Base-by-base conservation (phyloP, 2,329 filamentous ascomycete genomes). In the Alternaria triticina region DNA sequence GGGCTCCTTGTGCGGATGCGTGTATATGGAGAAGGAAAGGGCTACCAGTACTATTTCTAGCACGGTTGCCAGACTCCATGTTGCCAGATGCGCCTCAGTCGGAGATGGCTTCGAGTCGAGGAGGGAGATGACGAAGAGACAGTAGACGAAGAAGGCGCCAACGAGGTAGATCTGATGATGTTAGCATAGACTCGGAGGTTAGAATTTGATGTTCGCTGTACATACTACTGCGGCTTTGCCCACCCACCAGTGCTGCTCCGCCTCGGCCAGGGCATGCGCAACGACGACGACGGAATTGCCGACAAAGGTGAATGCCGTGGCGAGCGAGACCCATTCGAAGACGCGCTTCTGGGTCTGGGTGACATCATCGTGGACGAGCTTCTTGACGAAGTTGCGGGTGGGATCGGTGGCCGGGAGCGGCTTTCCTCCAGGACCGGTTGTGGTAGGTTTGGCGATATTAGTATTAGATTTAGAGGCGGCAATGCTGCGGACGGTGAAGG, bases 361-460 rank as follows among this genome's bases (percentile, higher is more conserved):
- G 78, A 93, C 89, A 70, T 88, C 85, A 64, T 81, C 81, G 66
- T 81, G 78, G 55, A 77, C 77, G 64, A 82, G 80, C 71, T 84
- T 83, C 67, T 83, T 82, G 77, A 84, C 74, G 61, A 76, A 71
- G 73, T 79, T 74, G 72, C 70, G 77, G 54, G 77, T 80, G 67
- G 79, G 81, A 72, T 81, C 83, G 74, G 80, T 88, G 76, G 89
- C 91, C 63, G 93, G 94, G 57, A 97, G 84, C 33, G 93, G 93
- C 79, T 96, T 94, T 70, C 94, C 95, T 59, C 93, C 94, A 1
- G 94, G 94, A n/a, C 94, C 94, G 57, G 86, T 89, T 68, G 87
- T 86, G 63, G 81, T 78, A 45, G 81, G 76, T 71, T 83, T 78
- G 49, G 82, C 78, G 66, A 80, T 79, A 66, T 83, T 81, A 70